These are phyloP conservation scores for Cyclospora cayetanensis DNA, from an alignment of 169 alveolate species.

Conservation along the genomic window DNA sequence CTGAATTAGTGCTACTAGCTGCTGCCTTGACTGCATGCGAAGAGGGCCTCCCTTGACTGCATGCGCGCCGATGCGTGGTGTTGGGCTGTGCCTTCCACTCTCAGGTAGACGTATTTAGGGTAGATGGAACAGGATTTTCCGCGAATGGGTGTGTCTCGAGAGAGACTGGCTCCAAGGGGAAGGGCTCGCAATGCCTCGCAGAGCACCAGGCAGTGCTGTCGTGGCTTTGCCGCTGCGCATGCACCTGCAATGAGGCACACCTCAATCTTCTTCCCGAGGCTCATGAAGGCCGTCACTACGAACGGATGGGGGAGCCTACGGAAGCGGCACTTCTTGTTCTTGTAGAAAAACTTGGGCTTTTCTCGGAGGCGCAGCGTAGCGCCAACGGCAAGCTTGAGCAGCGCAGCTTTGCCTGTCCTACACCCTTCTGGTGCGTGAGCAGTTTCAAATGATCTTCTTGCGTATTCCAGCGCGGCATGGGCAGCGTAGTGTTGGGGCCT, in stretches of 20 bases:
- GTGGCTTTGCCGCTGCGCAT: constrained; percentile 77
- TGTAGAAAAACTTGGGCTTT: constrained; percentile 45
- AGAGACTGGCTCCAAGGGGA: constrained; percentile 53
- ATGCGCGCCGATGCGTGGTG: neutral
- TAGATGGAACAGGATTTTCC: constrained; percentile 82
- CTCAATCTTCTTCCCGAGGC: constrained; percentile 64
- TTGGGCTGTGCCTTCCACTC: neutral
- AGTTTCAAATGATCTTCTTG: too few species aligned
- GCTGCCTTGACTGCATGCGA: too few species aligned
- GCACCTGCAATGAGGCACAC: constrained; percentile 81
- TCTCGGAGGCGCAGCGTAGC: constrained; percentile 76
- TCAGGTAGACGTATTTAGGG: constrained; percentile 74
- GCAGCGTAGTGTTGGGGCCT: too few species aligned
- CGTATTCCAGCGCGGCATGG: too few species aligned
- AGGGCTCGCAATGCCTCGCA: constrained; percentile 71
- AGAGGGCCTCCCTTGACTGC: too few species aligned
- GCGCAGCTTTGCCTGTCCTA: constrained; percentile 10
- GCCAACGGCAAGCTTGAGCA: constrained; percentile 72
- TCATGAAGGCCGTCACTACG: constrained; percentile 53
- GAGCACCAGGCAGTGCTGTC: constrained; percentile 70
- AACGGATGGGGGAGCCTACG: constrained; percentile 89
- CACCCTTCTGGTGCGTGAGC: constrained; percentile 61
- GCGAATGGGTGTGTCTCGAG: constrained; percentile 78
- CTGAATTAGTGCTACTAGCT: neutral
- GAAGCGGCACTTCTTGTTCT: constrained; percentile 84